Conservation (phyloP, 257 asterid species). For the Verbena officinalis region DNA sequence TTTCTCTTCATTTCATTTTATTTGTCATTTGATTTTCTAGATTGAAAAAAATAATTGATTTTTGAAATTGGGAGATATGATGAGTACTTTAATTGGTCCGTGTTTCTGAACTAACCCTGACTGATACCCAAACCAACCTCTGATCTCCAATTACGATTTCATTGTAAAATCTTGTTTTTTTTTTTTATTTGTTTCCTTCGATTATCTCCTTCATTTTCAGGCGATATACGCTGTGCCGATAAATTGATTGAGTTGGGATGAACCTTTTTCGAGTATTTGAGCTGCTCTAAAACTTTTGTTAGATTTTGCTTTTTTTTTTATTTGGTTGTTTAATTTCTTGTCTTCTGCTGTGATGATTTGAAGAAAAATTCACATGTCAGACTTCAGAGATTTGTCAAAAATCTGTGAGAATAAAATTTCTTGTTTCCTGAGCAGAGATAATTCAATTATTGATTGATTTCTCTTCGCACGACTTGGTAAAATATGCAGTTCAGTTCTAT, state of each 20-base stretch:
- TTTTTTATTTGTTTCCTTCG: slow-evolving; percentile 25
- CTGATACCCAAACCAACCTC: slow-evolving; percentile 53
- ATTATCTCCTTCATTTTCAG: slow-evolving; percentile 38
- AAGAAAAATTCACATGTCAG: slow-evolving; percentile 65
- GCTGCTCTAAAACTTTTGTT: not conserved
- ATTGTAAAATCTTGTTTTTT: not conserved
- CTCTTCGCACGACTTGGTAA: too few species aligned
- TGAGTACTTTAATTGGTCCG: slow-evolving; percentile 62
- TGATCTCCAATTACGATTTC: slow-evolving; percentile 42
- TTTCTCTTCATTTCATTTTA: slow-evolving; percentile 6
- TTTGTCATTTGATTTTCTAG: not conserved
- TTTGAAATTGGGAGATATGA: slow-evolving; percentile 48
- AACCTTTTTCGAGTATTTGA: slow-evolving; percentile 14
- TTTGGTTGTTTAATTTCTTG: not conserved
- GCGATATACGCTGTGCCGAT: slow-evolving; percentile 68
- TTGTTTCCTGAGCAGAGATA: slow-evolving; percentile 49
- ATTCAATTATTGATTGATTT: not conserved
- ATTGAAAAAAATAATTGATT: too few species aligned
- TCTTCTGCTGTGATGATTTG: slow-evolving; percentile 57
- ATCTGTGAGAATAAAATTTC: slow-evolving; percentile 59
- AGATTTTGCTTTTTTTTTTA: not conserved
- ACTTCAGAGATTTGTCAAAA: slow-evolving; percentile 63
- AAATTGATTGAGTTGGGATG: slow-evolving; percentile 15
- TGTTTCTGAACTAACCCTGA: slow-evolving; percentile 69
- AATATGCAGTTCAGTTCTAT: too few species aligned